phyloP scores from a whole-genome alignment of 2,329 filamentous ascomycete genomes.

The Diaporthe amygdali region DNA sequence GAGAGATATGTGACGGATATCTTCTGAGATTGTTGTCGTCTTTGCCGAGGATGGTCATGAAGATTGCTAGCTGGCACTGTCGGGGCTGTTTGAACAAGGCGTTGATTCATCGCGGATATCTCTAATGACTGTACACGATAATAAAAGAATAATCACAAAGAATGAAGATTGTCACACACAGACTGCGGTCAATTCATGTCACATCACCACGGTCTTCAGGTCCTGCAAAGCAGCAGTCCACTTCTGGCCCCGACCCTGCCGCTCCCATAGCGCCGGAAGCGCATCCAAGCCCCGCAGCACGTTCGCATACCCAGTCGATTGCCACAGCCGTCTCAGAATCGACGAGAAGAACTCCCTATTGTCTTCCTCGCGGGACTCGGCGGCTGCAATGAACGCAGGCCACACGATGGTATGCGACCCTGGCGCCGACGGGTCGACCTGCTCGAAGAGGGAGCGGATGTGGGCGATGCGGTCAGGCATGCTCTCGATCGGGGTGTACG shows the following conservation, averaged over 20 bases:
- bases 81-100: neutral
- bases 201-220: slow-evolving; percentile 23
- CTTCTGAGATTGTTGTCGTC: slow-evolving; percentile 39
- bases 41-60: too few species aligned
- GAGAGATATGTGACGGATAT: slow-evolving; percentile 65
- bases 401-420: slow-evolving; percentile 24
- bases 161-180: neutral
- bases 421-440: slow-evolving; percentile 14
- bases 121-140: neutral
- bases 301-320: slow-evolving; percentile 21
- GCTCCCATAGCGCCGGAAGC: slow-evolving; percentile 19
- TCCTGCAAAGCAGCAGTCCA: slow-evolving; percentile 19
- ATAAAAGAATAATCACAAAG: neutral
- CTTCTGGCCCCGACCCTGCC: slow-evolving; percentile 1
- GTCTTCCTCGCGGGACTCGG: slow-evolving; percentile 13
- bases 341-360: slow-evolving; percentile 21
- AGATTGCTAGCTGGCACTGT: neutral
- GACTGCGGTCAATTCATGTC: neutral
- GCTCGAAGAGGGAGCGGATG: slow-evolving; percentile 18
- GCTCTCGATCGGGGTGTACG: neutral
- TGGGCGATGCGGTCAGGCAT: slow-evolving; percentile 1
- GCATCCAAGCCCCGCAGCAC: slow-evolving; percentile 3
- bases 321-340: slow-evolving; percentile 11
- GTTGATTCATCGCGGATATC: neutral
- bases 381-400: slow-evolving; percentile 23